Conservation (phyloP, 139 green algal species). For the Volvox reticuliferus region DNA sequence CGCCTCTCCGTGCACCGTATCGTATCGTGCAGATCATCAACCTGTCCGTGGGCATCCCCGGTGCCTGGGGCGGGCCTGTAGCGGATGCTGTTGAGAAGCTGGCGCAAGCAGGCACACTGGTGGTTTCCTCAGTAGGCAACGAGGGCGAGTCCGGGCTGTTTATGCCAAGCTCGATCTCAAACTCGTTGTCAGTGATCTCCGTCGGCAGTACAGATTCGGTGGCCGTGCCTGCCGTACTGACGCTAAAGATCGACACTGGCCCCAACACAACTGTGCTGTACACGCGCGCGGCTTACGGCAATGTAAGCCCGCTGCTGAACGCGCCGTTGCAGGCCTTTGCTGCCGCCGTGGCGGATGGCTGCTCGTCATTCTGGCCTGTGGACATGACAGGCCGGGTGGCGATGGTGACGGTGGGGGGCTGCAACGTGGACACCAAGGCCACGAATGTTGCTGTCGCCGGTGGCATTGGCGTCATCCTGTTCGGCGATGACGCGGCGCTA, state of each 20-base stretch:
- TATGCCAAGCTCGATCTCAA: neutral
- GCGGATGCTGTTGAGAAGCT: neutral
- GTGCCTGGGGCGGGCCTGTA: slow-evolving; percentile 23
- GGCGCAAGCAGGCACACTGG: neutral
- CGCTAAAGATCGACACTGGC: neutral
- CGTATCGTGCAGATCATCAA: slow-evolving; percentile 39
- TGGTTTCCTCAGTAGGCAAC: slow-evolving; percentile 25
- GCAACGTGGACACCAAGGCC: neutral
- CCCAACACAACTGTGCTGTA: neutral
- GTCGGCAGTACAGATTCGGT: slow-evolving; percentile 1
- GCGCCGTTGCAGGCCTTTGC: neutral
- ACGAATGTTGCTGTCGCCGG: neutral
- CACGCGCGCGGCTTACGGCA: neutral
- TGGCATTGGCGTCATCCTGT: slow-evolving; percentile 5
- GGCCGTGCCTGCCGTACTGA: neutral
- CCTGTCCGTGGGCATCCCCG: slow-evolving; percentile 18
- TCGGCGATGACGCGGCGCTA: neutral
- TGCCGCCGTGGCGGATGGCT: neutral
- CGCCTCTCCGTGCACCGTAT: too few relatives aligned
- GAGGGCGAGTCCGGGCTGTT: slow-evolving; percentile 19
- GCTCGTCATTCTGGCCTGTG: neutral
- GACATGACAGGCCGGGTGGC: slow-evolving; percentile 1
- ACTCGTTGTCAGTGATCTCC: neutral
- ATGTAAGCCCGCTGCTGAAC: neutral
- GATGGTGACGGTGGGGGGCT: slow-evolving; percentile 17